Base-by-base conservation (phyloP, 2,329 filamentous ascomycete genomes). In the Pseudogymnoascus sp. region DNA sequence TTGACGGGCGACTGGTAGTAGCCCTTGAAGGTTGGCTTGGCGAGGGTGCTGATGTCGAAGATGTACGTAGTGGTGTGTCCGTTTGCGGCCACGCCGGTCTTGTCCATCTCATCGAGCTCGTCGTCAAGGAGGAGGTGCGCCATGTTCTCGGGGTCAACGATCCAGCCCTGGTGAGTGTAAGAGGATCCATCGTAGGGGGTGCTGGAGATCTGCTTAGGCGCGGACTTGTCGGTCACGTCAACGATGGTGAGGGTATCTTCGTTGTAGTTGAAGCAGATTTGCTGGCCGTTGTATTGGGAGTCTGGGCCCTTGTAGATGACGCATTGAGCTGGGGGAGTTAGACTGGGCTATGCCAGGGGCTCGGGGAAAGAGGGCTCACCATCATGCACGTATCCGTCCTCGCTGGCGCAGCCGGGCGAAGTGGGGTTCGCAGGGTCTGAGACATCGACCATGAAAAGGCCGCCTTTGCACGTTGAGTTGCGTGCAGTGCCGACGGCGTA, bases 101-200 rank as follows among this genome's bases (percentile, higher is more conserved):
- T 69, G 5, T 78, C 69, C 3, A 66, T 62, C 72, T 84, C 81
- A 62, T 84, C 81, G 9, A 79, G 74, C 68, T 83, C 81, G 65
- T 83, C 80, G 65, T 83, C 80, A 4, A 82, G 68, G 12, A 82
- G 73, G 3, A 83, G 75, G 67, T 75, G 81, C 48, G 76, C 66
- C 66, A 74, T 72, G 68, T 71, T 72, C 59, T 71, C 69, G 0
- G 29, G 39, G 21, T 75, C 71, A 61, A 76, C 69, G 18, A 78
- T 67, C 64, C 73, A 75, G 31, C 80, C 80, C 68, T 82, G 80
- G 67, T 82, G 79, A 0, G 78, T 79, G 71, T 81, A 81, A 6
- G 75, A 68, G 12, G 77, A 78, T 45, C 80, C 79, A 13, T 76
- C 74, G 69, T 81, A 82, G 1, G 76, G 76, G 4, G 79, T 80